These are phyloP conservation scores for Cicer pinnatifidum DNA, from an alignment of 306 rosid genomes.

Conservation along the genomic window DNA sequence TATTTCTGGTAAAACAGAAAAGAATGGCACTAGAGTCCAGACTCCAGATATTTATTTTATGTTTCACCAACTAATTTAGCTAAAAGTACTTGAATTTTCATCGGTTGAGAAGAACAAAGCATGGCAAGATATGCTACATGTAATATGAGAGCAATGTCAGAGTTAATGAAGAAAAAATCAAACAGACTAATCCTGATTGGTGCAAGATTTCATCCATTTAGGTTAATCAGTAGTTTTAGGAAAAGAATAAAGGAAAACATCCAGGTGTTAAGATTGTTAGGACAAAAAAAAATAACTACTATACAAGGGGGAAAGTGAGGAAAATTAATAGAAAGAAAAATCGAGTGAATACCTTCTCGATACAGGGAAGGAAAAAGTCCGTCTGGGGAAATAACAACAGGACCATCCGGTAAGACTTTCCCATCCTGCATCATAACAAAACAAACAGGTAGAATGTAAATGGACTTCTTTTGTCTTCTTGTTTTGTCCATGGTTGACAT, in stretches of 20 bases:
- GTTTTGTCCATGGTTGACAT: conserved; percentile 47
- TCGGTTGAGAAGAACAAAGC: background rate
- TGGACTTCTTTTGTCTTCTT: conserved; percentile 9
- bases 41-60: background rate
- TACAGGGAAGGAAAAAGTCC: conserved; percentile 92
- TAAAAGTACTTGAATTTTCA: background rate
- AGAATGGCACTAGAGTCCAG: background rate
- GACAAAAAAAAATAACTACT: background rate
- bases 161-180: background rate
- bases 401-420: conserved; percentile 94
- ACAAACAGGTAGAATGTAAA: conserved; percentile 48
- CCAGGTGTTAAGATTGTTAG: background rate
- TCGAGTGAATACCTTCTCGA: conserved; percentile 77
- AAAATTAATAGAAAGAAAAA: conserved; percentile 28
- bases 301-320: background rate
- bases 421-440: conserved; percentile 68
- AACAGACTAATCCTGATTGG: background rate
- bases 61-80: background rate
- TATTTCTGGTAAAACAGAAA: background rate
- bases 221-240: background rate
- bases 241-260: conserved; percentile 20
- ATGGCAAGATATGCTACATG: background rate
- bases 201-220: background rate
- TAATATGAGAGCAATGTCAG: background rate
- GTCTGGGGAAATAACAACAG: conserved; percentile 95